Conservation (phyloP, 1,139 yeast genomes). For the Diutina mesorugosa region DNA sequence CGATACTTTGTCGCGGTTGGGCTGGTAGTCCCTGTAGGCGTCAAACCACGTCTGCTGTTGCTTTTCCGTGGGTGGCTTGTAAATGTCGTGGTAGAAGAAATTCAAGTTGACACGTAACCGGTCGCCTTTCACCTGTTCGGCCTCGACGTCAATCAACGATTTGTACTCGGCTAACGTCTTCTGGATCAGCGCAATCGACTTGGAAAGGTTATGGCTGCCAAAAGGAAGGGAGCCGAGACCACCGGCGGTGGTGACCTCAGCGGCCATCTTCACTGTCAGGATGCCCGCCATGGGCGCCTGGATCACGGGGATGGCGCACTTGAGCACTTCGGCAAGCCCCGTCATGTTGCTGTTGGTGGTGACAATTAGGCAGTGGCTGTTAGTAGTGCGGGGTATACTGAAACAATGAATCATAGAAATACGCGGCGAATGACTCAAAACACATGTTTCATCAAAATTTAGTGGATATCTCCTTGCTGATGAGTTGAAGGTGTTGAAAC, state of each 20-base stretch:
- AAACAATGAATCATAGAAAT: too few species aligned
- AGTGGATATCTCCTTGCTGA: too few species aligned
- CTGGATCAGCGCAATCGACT: conserved; percentile 5
- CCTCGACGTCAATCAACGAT: conserved; percentile 6
- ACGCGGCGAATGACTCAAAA: too few species aligned
- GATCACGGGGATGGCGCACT: conserved; percentile 19
- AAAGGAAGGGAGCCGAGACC: conserved; percentile 36
- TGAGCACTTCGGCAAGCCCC: background rate
- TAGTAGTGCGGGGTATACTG: background rate
- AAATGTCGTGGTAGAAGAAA: conserved; percentile 31
- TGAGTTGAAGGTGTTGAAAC: too few species aligned
- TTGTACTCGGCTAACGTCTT: conserved; percentile 1
- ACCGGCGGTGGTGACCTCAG: conserved; percentile 22
- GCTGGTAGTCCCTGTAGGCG: background rate
- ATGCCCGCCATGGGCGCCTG: conserved; percentile 48
- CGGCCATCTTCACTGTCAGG: conserved; percentile 27
- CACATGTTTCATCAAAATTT: too few species aligned
- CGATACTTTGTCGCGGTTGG: background rate
- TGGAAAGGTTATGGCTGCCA: conserved; percentile 17
- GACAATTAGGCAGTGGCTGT: background rate
- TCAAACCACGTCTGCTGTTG: conserved; percentile 15
- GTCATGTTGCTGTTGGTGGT: background rate
- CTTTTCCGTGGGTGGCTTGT: conserved; percentile 9
- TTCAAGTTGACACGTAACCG: conserved; percentile 23
- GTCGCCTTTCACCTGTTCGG: conserved; percentile 5